These are phyloP conservation scores for Solanum chiquidenum DNA, from an alignment of 257 asterid species.

Conservation along the genomic window DNA sequence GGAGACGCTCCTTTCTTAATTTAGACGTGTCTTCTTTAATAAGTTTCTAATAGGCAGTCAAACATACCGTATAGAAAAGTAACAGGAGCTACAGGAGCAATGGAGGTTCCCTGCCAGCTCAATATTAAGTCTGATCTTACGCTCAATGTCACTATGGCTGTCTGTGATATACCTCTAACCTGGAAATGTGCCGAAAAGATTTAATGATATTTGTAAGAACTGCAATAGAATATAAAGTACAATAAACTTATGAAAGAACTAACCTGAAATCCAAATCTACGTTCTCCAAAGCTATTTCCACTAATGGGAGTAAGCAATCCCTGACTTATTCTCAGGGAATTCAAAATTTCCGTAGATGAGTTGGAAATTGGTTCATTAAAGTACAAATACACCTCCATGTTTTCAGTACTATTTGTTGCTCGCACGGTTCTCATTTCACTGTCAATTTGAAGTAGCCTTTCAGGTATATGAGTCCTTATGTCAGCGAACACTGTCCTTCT, in stretches of 20 bases:
- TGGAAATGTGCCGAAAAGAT: conserved; percentile 10
- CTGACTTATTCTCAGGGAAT: conserved; percentile 41
- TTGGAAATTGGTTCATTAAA: conserved; percentile 73
- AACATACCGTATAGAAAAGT: conserved; percentile 80
- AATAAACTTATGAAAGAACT: background rate
- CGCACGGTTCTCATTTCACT: conserved; percentile 57
- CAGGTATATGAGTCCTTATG: conserved; percentile 75
- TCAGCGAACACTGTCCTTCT: conserved; percentile 58
- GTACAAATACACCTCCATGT: conserved; percentile 60
- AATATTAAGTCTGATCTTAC: conserved; percentile 44
- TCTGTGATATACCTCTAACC: conserved; percentile 46
- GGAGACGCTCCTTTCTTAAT: background rate
- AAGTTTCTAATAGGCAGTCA: background rate
- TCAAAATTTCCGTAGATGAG: conserved; percentile 67
- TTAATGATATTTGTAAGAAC: background rate
- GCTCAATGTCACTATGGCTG: conserved; percentile 61
- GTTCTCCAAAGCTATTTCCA: conserved; percentile 55
- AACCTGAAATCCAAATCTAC: conserved; percentile 93
- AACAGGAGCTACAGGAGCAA: conserved; percentile 67
- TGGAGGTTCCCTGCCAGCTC: conserved; percentile 69
- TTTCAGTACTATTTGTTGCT: conserved; percentile 57
- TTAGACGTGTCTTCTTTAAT: background rate
- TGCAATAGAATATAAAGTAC: background rate
- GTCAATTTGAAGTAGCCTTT: conserved; percentile 54
- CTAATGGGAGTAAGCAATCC: conserved; percentile 58